Percentiles rank a stretch among this genome's conserved stretches.
These are phyloP conservation scores for Paecilomyces variotii DNA, from an alignment of 2,329 filamentous ascomycete genomes.

Conservation along the genomic window DNA sequence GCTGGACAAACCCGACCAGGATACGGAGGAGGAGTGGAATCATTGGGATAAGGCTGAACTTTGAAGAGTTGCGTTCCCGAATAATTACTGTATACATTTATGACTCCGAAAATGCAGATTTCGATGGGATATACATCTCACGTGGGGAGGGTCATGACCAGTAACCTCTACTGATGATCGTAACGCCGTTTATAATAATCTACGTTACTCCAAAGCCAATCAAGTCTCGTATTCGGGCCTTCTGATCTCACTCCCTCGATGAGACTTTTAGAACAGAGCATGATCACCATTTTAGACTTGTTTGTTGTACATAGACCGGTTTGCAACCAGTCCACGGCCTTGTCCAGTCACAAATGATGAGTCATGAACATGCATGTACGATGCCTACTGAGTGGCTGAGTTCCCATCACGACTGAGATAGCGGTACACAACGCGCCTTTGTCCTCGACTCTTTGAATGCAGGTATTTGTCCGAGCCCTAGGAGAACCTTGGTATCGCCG, in stretches of 20 bases:
- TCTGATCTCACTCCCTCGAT: background rate
- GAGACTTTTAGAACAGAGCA: background rate
- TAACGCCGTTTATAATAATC: background rate
- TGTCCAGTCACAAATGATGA: background rate
- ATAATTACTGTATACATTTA: background rate
- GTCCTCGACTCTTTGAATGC: background rate
- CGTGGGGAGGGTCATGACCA: background rate
- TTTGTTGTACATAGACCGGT: background rate
- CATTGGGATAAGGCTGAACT: background rate
- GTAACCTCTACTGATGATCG: background rate
- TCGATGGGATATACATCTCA: background rate
- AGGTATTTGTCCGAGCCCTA: background rate
- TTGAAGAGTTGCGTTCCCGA: background rate
- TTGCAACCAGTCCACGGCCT: background rate
- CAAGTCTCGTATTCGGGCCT: background rate
- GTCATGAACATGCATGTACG: background rate
- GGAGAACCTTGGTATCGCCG: background rate
- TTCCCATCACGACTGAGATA: background rate
- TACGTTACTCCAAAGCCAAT: background rate
- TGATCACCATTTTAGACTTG: background rate
- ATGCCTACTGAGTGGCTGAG: background rate
- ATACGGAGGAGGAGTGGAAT: background rate
- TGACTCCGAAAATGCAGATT: background rate
- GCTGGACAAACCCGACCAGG: constrained; percentile 27
- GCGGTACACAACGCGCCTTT: background rate